A percentile compares a stretch with the other conserved stretches of the same genome.
Evolutionary conservation across 2,329 filamentous ascomycete species (phyloP).

Genomic region (Fusarium annulatum): DNA sequence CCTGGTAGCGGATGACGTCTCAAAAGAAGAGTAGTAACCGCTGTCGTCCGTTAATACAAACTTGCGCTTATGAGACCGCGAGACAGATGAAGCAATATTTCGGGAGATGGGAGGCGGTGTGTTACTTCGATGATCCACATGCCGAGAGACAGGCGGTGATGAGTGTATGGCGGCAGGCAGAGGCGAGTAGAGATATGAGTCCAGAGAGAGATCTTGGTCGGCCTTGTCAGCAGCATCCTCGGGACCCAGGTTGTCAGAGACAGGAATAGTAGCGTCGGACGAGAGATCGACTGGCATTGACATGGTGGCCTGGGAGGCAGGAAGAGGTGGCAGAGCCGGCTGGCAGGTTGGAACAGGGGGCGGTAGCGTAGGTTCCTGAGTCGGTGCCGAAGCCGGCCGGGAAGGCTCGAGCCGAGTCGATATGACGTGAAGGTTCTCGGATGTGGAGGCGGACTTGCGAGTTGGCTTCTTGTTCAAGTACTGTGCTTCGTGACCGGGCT

Average conservation of each 20-base stretch:
- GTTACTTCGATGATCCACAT: conserved; percentile 68
- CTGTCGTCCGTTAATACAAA: conserved; percentile 87
- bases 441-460: conserved; percentile 66
- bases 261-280: conserved; percentile 81
- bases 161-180: conserved; percentile 80
- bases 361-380: conserved; percentile 61
- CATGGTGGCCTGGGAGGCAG: conserved; percentile 52
- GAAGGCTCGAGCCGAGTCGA: conserved; percentile 65
- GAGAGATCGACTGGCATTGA: conserved; percentile 69
- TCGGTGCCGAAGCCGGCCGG: conserved; percentile 52
- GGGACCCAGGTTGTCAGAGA: conserved; percentile 71
- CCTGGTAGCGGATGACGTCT: conserved; percentile 82
- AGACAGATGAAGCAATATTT: conserved; percentile 70
- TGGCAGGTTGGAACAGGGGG: conserved; percentile 55
- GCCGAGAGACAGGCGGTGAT: conserved; percentile 83
- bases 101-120: conserved; percentile 80
- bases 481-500: conserved; percentile 86
- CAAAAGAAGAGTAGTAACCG: conserved; percentile 95
- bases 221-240: conserved; percentile 61
- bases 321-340: conserved; percentile 54
- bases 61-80: conserved; percentile 79
- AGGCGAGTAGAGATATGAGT: conserved; percentile 75
- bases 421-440: conserved; percentile 69
- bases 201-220: conserved; percentile 53
- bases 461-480: conserved; percentile 89